Evolutionary conservation across 1,284 basidiomycete genomes (phyloP).

Genomic region (Melampsora larici-populina): DNA sequence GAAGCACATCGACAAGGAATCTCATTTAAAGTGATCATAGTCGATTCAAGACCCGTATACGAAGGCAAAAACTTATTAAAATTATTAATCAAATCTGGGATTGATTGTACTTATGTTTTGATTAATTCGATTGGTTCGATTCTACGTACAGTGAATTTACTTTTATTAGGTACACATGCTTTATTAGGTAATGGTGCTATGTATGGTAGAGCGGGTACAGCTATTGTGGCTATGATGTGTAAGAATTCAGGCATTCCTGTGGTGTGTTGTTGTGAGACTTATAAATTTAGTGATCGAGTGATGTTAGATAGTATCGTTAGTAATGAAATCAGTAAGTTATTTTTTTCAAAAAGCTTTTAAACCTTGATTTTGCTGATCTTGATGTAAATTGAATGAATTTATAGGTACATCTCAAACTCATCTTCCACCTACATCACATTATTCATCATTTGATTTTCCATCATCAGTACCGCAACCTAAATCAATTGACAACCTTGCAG

Average conservation of each 20-base stretch:
- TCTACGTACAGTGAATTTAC: conserved; percentile 72
- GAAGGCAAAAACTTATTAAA: conserved; percentile 82
- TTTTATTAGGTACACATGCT: conserved; percentile 88
- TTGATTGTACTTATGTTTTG: conserved; percentile 86
- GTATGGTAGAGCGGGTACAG: conserved; percentile 90
- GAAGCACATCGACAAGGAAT: conserved; percentile 64
- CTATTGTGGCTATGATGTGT: conserved; percentile 92
- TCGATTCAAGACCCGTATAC: conserved; percentile 89
- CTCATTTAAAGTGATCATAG: conserved; percentile 81
- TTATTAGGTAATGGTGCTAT: conserved; percentile 92
- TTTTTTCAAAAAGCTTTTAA: neutral
- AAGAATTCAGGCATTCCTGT: conserved; percentile 85
- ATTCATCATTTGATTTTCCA: conserved; percentile 28
- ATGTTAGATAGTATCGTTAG: conserved; percentile 91
- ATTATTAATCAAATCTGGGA: conserved; percentile 67
- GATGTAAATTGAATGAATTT: neutral
- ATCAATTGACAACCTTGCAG: neutral
- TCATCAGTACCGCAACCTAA: conserved; percentile 21
- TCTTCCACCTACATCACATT: conserved; percentile 32
- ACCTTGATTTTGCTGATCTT: neutral
- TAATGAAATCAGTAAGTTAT: conserved; percentile 80
- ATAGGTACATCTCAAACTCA: conserved; percentile 21
- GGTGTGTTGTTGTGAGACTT: conserved; percentile 95
- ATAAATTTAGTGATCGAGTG: conserved; percentile 93
- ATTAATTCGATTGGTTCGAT: conserved; percentile 82